Percentiles rank a stretch among this genome's conserved stretches.
phyloP scores from a whole-genome alignment of 208 protist species.

The Vickermania ingenoplastis region DNA sequence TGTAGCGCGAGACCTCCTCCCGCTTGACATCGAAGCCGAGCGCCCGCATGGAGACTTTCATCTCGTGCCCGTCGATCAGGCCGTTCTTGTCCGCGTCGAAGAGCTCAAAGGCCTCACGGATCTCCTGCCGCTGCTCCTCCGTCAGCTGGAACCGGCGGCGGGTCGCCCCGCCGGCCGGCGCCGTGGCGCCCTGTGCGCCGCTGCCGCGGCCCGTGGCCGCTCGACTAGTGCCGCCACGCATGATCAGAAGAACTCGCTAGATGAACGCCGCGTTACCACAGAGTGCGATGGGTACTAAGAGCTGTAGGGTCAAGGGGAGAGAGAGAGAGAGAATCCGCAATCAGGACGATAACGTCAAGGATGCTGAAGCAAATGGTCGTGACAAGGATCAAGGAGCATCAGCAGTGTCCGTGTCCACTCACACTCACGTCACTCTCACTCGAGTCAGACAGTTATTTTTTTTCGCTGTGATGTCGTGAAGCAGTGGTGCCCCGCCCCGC shows the following conservation, averaged over 20 bases:
- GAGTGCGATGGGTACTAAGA: not conserved
- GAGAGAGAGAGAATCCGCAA: not conserved
- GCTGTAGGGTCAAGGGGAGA: not conserved
- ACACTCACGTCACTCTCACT: no score
- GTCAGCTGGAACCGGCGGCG: conserved; percentile 94
- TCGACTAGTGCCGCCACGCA: not conserved
- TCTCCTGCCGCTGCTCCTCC: conserved; percentile 98
- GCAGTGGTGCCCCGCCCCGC: no score
- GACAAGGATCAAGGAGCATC: no score
- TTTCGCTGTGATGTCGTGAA: no score
- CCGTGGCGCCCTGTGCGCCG: conserved; percentile 25
- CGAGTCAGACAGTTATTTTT: no score
- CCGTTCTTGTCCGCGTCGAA: conserved; percentile 96
- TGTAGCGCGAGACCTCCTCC: conserved; percentile 83
- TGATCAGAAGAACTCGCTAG: not conserved
- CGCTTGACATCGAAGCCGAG: conserved; percentile 99
- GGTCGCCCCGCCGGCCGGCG: conserved; percentile 14
- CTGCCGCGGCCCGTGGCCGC: conserved; percentile 20
- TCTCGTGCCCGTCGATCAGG: conserved; percentile 97
- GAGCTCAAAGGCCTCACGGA: conserved; percentile 99
- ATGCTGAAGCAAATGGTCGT: no score
- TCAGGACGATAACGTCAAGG: no score
- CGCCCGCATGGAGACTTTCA: conserved; percentile 99
- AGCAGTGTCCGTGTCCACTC: no score
- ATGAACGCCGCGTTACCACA: no score